Conservation (phyloP, 129 eudicot genomes). For the Artemisia tridentata region DNA sequence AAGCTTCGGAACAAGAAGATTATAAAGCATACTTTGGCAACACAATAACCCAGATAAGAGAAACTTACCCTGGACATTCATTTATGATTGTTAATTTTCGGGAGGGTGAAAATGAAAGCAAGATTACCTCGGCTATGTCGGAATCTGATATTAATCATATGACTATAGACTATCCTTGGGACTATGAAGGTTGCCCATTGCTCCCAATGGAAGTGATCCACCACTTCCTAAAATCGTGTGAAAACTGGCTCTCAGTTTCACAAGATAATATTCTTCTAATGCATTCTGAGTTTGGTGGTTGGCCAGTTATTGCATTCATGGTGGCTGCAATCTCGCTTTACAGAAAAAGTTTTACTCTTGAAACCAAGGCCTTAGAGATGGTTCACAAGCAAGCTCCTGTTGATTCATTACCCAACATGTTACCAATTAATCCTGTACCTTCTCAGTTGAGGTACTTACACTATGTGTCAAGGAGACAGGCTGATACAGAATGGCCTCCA, state of each 20-base stretch:
- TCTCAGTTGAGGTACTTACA: constrained; percentile 86
- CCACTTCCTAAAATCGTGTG: constrained; percentile 74
- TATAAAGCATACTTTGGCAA: too few relatives aligned
- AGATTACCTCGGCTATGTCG: not conserved
- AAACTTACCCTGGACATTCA: too few relatives aligned
- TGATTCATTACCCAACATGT: constrained; percentile 49
- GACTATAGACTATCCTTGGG: constrained; percentile 66
- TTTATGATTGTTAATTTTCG: too few relatives aligned
- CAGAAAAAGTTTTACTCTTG: constrained; percentile 58
- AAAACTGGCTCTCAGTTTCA: constrained; percentile 79
- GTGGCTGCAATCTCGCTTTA: constrained; percentile 71
- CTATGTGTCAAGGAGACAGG: constrained; percentile 69
- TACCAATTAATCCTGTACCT: constrained; percentile 68
- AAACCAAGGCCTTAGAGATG: constrained; percentile 68
- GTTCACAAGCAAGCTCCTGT: constrained; percentile 69
- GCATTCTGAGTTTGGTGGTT: constrained; percentile 84
- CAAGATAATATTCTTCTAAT: constrained; percentile 57
- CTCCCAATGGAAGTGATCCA: constrained; percentile 74
- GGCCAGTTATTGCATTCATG: constrained; percentile 93
- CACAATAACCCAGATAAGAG: too few relatives aligned
- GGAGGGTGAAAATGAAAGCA: too few relatives aligned
- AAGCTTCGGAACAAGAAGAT: too few relatives aligned
- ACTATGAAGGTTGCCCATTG: constrained; percentile 74
- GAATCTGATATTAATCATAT: not conserved
- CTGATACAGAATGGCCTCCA: constrained; percentile 82